These are phyloP conservation scores for Magnaporthiopsis incrustans DNA, from an alignment of 2,329 filamentous ascomycete species.

Conservation along the genomic window DNA sequence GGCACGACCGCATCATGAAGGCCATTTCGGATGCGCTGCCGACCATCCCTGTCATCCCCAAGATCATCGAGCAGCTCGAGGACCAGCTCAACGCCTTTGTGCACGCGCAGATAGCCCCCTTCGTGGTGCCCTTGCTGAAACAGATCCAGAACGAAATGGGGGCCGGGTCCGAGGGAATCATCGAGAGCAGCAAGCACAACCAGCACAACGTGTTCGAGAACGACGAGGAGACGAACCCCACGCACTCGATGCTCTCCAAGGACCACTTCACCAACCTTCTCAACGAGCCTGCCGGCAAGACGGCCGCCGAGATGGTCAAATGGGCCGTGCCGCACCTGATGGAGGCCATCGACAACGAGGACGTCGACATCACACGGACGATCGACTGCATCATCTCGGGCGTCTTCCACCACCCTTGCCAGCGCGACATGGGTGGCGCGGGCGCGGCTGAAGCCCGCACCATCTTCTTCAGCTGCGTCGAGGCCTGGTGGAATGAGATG, in stretches of 20 bases:
- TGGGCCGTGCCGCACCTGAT: constrained; percentile 1
- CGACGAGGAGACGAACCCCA: constrained; percentile 49
- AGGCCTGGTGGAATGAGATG: constrained; percentile 3
- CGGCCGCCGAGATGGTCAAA: constrained; percentile 6
- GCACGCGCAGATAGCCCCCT: constrained; percentile 81
- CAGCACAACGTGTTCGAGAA: constrained; percentile 75
- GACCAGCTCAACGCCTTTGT: constrained; percentile 84
- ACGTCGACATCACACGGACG: not conserved
- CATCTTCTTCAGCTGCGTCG: constrained; percentile 6
- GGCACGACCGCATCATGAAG: constrained; percentile 84
- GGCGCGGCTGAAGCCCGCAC: constrained; percentile 2
- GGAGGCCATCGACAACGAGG: constrained; percentile 4
- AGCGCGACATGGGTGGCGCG: not conserved
- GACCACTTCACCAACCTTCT: constrained; percentile 67
- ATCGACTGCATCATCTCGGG: constrained; percentile 5
- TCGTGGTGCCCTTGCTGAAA: constrained; percentile 76
- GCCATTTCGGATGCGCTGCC: constrained; percentile 69
- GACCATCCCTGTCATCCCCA: constrained; percentile 78
- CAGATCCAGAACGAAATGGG: constrained; percentile 83
- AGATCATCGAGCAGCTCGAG: constrained; percentile 78
- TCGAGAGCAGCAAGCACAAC: constrained; percentile 73
- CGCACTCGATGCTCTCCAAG: constrained; percentile 76
- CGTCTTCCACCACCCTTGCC: constrained; percentile 4
- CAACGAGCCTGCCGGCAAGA: constrained; percentile 5
- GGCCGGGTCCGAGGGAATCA: constrained; percentile 79